Conservation (phyloP, 2,329 filamentous ascomycete species). For the Gnomoniopsis smithogilvyi region DNA sequence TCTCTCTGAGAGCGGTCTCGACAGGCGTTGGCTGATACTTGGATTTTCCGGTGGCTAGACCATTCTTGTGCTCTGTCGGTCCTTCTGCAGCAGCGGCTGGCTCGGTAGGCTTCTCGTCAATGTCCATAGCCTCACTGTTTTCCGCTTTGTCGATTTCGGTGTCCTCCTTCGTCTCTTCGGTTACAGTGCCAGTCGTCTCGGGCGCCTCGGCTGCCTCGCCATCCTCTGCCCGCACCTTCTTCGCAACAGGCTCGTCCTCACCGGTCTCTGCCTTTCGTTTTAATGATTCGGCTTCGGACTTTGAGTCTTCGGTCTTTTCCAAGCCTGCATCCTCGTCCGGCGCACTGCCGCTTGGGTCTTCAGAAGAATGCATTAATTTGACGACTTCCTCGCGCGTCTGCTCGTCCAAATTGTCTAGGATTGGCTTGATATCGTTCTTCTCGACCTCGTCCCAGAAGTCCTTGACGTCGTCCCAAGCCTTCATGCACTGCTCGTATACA, state of each 20-base stretch:
- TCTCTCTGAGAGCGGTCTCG: conserved; percentile 64
- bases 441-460: conserved; percentile 83
- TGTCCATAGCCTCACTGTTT: conserved; percentile 9
- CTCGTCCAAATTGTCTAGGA: conserved; percentile 60
- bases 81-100: not conserved
- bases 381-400: conserved; percentile 61
- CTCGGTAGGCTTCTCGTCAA: conserved; percentile 4
- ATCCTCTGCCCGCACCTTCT: conserved; percentile 14
- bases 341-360: conserved; percentile 14
- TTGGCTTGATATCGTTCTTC: conserved; percentile 73
- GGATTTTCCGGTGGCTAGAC: conserved; percentile 16
- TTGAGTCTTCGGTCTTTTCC: conserved; percentile 13
- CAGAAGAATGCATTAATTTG: conserved; percentile 52
- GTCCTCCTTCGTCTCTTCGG: not conserved
- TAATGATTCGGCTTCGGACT: not conserved
- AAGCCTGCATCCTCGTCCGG: conserved; percentile 12
- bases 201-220: not conserved
- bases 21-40: conserved; percentile 44
- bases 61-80: conserved; percentile 1
- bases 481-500: conserved; percentile 64
- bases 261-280: conserved; percentile 17
- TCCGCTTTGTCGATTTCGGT: conserved; percentile 1
- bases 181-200: not conserved
- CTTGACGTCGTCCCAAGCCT: conserved; percentile 72
- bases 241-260: not conserved